Base-by-base conservation (phyloP, 768 basidiomycete genomes). In the Hypsizygus marmoreus region DNA sequence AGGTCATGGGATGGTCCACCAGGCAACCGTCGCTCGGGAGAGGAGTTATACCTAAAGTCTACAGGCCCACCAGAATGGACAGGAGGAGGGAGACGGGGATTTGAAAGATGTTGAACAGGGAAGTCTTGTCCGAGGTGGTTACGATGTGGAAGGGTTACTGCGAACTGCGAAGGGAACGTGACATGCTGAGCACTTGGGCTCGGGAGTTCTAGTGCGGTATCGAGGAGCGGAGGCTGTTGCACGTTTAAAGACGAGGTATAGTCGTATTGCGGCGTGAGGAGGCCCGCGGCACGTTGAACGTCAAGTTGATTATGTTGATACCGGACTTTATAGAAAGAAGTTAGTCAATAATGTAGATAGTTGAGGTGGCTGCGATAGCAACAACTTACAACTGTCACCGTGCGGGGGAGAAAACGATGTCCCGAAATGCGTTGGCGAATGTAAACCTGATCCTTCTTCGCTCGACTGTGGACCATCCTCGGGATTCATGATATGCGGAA, bases 391-490 rank as follows among this genome's bases (percentile, higher is more conserved):
- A 72, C 69, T 75, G 75, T 77, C 74, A 50, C 71, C 67, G 69
- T 73, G 70, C 45, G 68, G 63, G 51, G 72, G 63, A 63, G 73
- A 69, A 55, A 70, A 75, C 20, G 70, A 69, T 38, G 75, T 62
- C 45, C 70, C 72, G 66, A 84, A 84, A 41, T 44, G 49, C 5
- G 81, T 75, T 54, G 88, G 86, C 2, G 87, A 88, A 57, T 86
- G 84, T 17, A 88, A 67, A 49, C 83, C 86, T 41, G 86, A 88
- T 60, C 83, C 80, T 58, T 87, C 86, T 60, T 88, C 86, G 63
- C 82, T 85, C 17, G 84, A 86, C 66, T 81, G 84, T 33, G 77
- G 75, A 29, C 82, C 78, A 58, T 87, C 84, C 61, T 86, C 86
- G 47, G 73, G 65, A 49, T 74, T 68, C 64, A 77, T 73, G 47